These are phyloP conservation scores for Acacia confusa DNA, from an alignment of 306 rosid species.

Conservation along the genomic window DNA sequence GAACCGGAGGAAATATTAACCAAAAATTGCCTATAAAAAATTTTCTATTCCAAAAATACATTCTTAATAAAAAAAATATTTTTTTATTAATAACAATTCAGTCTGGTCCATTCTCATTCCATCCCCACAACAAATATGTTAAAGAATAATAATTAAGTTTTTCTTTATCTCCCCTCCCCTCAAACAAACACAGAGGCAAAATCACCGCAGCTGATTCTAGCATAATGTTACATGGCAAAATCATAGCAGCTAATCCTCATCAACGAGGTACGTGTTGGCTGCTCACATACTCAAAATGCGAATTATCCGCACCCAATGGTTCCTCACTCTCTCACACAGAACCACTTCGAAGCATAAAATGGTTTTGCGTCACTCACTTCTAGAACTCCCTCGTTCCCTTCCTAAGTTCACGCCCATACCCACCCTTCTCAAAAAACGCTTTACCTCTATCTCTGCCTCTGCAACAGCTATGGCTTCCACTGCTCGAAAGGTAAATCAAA, in stretches of 20 bases:
- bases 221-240: conserved; percentile 3
- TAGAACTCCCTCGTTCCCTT: conserved; percentile 19
- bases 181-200: too few relatives aligned
- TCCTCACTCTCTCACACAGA: background rate
- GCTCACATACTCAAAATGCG: background rate
- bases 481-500: conserved; percentile 20
- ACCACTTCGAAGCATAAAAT: conserved; percentile 20
- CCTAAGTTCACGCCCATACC: conserved; percentile 29
- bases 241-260: background rate
- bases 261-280: background rate
- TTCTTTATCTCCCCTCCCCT: too few relatives aligned
- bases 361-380: conserved; percentile 44
- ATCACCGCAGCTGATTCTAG: background rate
- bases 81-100: too few relatives aligned
- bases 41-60: too few relatives aligned
- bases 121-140: too few relatives aligned
- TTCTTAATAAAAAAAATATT: too few relatives aligned
- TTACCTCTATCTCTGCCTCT: conserved; percentile 32
- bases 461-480: conserved; percentile 46
- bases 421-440: conserved; percentile 20
- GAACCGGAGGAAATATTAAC: too few relatives aligned
- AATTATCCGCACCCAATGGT: background rate
- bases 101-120: too few relatives aligned
- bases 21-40: too few relatives aligned
- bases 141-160: too few relatives aligned